phyloP scores from a whole-genome alignment of 2,329 filamentous ascomycete species.

The Penicillium capsulatum region DNA sequence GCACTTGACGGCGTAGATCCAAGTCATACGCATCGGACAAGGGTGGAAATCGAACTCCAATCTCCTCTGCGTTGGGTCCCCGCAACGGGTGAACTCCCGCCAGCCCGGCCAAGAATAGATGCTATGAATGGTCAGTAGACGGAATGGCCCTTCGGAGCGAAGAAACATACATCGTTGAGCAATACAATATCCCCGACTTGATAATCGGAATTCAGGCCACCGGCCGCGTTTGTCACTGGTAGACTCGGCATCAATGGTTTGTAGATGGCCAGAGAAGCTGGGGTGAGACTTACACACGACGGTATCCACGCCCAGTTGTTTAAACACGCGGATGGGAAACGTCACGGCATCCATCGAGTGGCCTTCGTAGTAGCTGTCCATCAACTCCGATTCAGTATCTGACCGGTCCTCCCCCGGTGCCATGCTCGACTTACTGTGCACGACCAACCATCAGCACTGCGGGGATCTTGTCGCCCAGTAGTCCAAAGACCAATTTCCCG shows the following conservation, averaged over 20 bases:
- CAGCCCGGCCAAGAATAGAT: constrained; percentile 61
- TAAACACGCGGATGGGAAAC: constrained; percentile 62
- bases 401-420: neutral
- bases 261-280: too few relatives aligned
- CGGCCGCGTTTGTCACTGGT: constrained; percentile 63
- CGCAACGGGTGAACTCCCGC: constrained; percentile 59
- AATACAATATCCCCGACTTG: constrained; percentile 62
- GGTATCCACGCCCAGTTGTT: constrained; percentile 56
- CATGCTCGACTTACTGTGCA: constrained; percentile 52
- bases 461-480: constrained; percentile 53
- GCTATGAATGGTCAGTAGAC: constrained; percentile 36
- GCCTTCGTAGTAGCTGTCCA: constrained; percentile 68
- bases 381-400: constrained; percentile 1
- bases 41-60: constrained; percentile 60
- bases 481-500: constrained; percentile 62
- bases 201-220: constrained; percentile 61
- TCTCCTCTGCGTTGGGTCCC: constrained; percentile 59
- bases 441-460: constrained; percentile 62
- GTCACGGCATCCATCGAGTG: constrained; percentile 60
- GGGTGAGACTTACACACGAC: constrained; percentile 55
- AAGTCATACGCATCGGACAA: constrained; percentile 65
- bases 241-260: constrained; percentile 7
- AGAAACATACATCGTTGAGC: constrained; percentile 55
- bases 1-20: constrained; percentile 53
- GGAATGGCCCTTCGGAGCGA: neutral